Evolutionary conservation across 2,329 filamentous ascomycete species (phyloP).

Genomic region (Cytospora piceae): DNA sequence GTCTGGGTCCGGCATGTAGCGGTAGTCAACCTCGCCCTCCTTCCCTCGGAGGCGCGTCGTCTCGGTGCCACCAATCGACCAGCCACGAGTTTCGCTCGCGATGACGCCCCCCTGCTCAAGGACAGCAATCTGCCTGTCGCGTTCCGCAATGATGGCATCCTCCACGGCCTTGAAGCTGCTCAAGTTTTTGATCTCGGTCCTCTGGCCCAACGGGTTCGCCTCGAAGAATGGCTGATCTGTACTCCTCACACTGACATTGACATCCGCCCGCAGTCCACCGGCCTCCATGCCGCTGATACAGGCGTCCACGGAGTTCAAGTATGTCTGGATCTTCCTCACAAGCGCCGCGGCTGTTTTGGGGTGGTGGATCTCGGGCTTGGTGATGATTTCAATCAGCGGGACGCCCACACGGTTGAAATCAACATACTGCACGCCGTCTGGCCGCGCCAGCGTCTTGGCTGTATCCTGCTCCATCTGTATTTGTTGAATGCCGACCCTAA

Average conservation of each 20-base stretch:
- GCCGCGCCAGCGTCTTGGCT: slow-evolving; percentile 85
- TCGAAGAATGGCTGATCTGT: slow-evolving; percentile 44
- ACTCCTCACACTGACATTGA: slow-evolving; percentile 87
- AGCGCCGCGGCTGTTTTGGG: slow-evolving; percentile 86
- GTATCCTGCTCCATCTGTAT: slow-evolving; percentile 98
- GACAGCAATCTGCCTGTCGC: slow-evolving; percentile 82
- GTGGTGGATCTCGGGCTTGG: slow-evolving; percentile 83
- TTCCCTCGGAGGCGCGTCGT: slow-evolving; percentile 85
- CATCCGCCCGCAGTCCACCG: slow-evolving; percentile 87
- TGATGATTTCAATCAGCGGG: slow-evolving; percentile 94
- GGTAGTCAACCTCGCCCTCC: slow-evolving; percentile 95
- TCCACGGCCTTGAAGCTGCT: slow-evolving; percentile 94
- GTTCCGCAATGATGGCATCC: slow-evolving; percentile 89
- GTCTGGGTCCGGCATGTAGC: slow-evolving; percentile 98
- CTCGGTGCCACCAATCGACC: slow-evolving; percentile 82
- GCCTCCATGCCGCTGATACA: slow-evolving; percentile 92
- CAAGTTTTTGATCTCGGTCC: slow-evolving; percentile 97
- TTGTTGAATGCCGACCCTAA: slow-evolving; percentile 84
- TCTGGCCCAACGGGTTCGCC: slow-evolving; percentile 66
- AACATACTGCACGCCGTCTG: slow-evolving; percentile 73
- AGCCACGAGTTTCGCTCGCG: slow-evolving; percentile 88
- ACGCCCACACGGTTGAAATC: slow-evolving; percentile 94
- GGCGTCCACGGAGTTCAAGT: slow-evolving; percentile 79
- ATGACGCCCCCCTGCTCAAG: slow-evolving; percentile 76
- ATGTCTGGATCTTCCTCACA: slow-evolving; percentile 83